A percentile compares a stretch with the other conserved stretches of the same genome.
Conservation (phyloP, 23 red algal species). For the Agarophyton chilense region DNA sequence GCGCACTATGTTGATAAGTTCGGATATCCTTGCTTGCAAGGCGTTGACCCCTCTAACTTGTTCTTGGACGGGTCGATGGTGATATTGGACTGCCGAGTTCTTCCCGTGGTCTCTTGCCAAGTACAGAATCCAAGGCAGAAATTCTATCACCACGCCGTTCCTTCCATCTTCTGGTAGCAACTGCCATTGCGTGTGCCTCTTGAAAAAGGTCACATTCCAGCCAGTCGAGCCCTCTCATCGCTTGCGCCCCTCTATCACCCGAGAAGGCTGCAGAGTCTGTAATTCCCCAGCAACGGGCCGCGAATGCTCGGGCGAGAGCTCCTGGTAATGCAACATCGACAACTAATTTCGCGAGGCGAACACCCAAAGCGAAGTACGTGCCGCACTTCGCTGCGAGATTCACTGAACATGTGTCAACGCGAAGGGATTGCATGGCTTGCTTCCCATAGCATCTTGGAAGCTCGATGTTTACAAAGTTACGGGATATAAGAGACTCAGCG, state of each 20-base stretch:
- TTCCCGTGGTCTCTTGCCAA: conserved; percentile 42
- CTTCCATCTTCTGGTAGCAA: conserved; percentile 63
- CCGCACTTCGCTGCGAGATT: conserved; percentile 30
- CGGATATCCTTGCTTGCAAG: neutral
- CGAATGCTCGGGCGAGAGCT: conserved; percentile 58
- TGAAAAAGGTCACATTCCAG: conserved; percentile 49
- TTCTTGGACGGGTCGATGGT: conserved; percentile 31
- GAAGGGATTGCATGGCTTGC: conserved; percentile 48
- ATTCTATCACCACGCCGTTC: conserved; percentile 54
- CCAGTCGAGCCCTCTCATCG: conserved; percentile 40
- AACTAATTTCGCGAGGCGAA: conserved; percentile 49
- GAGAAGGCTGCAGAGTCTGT: conserved; percentile 54
- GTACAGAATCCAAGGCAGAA: neutral
- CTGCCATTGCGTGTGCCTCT: conserved; percentile 31
- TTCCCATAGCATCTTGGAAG: conserved; percentile 65
- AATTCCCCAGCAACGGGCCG: conserved; percentile 60
- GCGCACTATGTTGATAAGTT: no score
- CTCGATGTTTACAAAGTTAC: conserved; percentile 58
- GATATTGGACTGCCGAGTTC: conserved; percentile 45
- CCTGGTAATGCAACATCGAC: conserved; percentile 61
- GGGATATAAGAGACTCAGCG: conserved; percentile 65
- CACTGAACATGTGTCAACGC: conserved; percentile 73
- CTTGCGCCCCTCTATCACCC: conserved; percentile 26
- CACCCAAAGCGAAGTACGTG: conserved; percentile 73
- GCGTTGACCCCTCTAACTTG: neutral